phyloP scores from a whole-genome alignment of 805 yeast genomes.

The Pichia nakasei region DNA sequence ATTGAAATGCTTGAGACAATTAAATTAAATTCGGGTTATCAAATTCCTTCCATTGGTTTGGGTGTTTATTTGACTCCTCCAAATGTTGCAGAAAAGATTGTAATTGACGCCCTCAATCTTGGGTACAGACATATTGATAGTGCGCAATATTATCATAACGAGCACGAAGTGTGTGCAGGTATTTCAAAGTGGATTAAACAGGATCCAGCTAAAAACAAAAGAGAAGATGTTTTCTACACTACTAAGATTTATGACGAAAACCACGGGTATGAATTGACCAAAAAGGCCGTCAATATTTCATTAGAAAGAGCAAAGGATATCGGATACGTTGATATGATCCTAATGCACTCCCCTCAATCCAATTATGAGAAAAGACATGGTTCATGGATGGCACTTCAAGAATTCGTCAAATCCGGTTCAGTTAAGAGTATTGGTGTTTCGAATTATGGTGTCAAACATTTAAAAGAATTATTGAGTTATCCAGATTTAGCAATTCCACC shows the following conservation, averaged over 20 bases:
- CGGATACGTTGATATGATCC: constrained; percentile 42
- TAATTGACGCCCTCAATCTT: constrained; percentile 45
- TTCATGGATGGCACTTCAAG: constrained; percentile 47
- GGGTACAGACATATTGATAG: constrained; percentile 73
- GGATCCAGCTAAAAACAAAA: constrained; percentile 16
- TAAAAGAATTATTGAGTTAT: constrained; percentile 33
- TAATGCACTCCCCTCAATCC: constrained; percentile 45
- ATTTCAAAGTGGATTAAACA: constrained; percentile 33
- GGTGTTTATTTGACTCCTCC: constrained; percentile 44
- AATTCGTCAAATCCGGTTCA: constrained; percentile 39
- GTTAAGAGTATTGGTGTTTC: constrained; percentile 55
- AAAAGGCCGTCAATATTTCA: constrained; percentile 33
- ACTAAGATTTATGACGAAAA: constrained; percentile 26
- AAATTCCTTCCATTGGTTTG: constrained; percentile 48
- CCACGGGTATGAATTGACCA: constrained; percentile 30
- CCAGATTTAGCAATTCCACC: constrained; percentile 34
- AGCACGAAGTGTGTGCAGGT: constrained; percentile 50
- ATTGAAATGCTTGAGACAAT: neutral
- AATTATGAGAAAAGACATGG: constrained; percentile 31
- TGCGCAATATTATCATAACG: constrained; percentile 64
- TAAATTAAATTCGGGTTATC: constrained; percentile 38
- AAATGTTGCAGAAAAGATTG: constrained; percentile 33
- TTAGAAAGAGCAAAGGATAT: constrained; percentile 33
- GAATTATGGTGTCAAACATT: constrained; percentile 48
- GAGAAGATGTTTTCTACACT: constrained; percentile 32